These are phyloP conservation scores for Lindgomyces ingoldianus DNA, from an alignment of 495 filamentous ascomycete species.

Conservation along the genomic window DNA sequence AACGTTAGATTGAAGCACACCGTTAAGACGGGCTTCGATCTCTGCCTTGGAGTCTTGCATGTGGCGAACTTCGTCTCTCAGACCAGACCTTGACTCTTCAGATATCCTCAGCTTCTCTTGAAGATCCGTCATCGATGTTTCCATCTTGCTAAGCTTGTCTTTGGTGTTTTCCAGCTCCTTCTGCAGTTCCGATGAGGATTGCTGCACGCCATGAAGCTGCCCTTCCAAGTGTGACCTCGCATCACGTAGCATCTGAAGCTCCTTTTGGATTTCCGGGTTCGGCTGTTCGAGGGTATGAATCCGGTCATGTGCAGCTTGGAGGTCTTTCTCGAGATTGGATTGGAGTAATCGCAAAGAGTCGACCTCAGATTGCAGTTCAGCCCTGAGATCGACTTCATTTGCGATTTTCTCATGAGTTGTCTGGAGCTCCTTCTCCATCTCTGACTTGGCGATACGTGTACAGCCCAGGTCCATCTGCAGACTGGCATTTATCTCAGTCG, in stretches of 20 bases:
- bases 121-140: constrained; percentile 1
- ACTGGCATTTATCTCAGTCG: constrained; percentile 3
- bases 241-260: background rate
- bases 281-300: constrained; percentile 14
- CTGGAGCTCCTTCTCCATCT: constrained; percentile 13
- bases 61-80: background rate
- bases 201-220: background rate
- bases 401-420: constrained; percentile 5
- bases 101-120: constrained; percentile 4
- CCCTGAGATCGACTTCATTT: constrained; percentile 2
- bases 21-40: constrained; percentile 5
- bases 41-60: constrained; percentile 1
- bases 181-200: constrained; percentile 2
- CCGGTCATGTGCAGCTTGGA: constrained; percentile 17
- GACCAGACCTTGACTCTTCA: background rate
- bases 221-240: background rate
- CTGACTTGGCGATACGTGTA: background rate
- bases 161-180: constrained; percentile 1
- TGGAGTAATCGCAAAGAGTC: constrained; percentile 10
- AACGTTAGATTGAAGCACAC: background rate
- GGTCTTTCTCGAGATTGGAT: constrained; percentile 10
- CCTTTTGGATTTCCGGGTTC: background rate
- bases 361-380: constrained; percentile 14
- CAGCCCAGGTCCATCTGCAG: constrained; percentile 15
- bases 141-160: background rate